Evolutionary conservation across 2,329 filamentous ascomycete genomes (phyloP).

Genomic region (Annulohypoxylon truncatum): DNA sequence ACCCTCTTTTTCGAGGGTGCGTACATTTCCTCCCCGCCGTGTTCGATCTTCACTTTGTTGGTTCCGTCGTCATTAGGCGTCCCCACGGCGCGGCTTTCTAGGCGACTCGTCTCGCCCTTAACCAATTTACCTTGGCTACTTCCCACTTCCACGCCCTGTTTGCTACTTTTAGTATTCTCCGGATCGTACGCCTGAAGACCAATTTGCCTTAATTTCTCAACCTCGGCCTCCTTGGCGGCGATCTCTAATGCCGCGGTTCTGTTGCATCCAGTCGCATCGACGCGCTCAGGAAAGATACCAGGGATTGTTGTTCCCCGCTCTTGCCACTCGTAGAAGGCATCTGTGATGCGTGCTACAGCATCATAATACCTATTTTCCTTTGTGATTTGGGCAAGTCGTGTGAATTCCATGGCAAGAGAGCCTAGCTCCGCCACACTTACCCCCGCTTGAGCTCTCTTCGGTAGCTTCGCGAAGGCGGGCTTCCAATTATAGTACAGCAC

Average conservation of each 20-base stretch:
- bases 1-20: constrained; percentile 9
- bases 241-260: constrained; percentile 59
- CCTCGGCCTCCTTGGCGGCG: constrained; percentile 49
- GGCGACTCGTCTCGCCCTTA: neutral
- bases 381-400: constrained; percentile 86
- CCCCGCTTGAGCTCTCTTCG: constrained; percentile 68
- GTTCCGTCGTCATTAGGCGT: constrained; percentile 25
- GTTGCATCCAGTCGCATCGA: constrained; percentile 86
- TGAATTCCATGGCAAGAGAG: constrained; percentile 88
- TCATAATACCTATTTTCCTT: constrained; percentile 87
- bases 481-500: constrained; percentile 83
- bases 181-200: constrained; percentile 5
- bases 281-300: constrained; percentile 81
- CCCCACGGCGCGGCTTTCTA: constrained; percentile 27
- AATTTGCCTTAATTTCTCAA: constrained; percentile 33
- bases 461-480: constrained; percentile 70
- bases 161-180: neutral
- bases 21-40: constrained; percentile 29
- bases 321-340: constrained; percentile 82
- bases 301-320: constrained; percentile 74
- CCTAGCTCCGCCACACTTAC: constrained; percentile 79
- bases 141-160: neutral
- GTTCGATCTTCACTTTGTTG: constrained; percentile 20
- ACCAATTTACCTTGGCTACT: constrained; percentile 1
- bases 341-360: constrained; percentile 85